Evolutionary conservation across 2,329 filamentous ascomycete species (phyloP), one percentile per base, ranked within the genome.

Genomic region (Trichoderma breve): DNA sequence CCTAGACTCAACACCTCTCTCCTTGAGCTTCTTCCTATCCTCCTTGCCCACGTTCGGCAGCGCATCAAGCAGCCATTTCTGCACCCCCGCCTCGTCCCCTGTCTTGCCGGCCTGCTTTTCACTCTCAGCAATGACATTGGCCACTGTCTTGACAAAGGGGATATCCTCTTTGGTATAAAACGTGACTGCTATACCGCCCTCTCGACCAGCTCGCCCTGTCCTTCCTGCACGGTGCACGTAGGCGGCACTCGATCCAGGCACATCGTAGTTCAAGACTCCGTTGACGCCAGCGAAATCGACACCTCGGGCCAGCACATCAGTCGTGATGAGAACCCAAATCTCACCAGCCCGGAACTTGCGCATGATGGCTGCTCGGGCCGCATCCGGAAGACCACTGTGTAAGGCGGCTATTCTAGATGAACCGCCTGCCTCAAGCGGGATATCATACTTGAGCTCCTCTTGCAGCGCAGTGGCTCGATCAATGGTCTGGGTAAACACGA

Each of bases 131-230:
- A 99, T 97, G 39, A 98, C 93, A 78, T 98, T 98, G 39, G 95
- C 96, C 32, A 99, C 93, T 74, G 90, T 93, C 84, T 95, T 97
- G 71, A 99, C 89, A 71, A 87, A 94, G 0, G 93, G 92, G 4
- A 98, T 92, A 78, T 99, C 96, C 73, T 98, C 96, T 80, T 96
- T 94, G 0, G 95, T 98, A 82, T 97, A 99, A 72, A 97, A 92
- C 0, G 96, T 99, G 1, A 99, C 92, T 0, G 94, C 95, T 4
- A 97, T 89, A 62, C 96, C 96, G 24, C 95, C 95, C 77, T 93
- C 90, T 28, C 95, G 88, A 0, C 96, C 96, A 0, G 95, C 96
- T 26, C 96, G 88, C 0, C 95, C 96, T 0, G 96, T 98, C 61
- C 96, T 89, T 0, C 96, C 96, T 0, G 96, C 94, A 12, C 96